Conservation (phyloP, 352 stramenopile genomes). For the Pythium grandisporangium region DNA sequence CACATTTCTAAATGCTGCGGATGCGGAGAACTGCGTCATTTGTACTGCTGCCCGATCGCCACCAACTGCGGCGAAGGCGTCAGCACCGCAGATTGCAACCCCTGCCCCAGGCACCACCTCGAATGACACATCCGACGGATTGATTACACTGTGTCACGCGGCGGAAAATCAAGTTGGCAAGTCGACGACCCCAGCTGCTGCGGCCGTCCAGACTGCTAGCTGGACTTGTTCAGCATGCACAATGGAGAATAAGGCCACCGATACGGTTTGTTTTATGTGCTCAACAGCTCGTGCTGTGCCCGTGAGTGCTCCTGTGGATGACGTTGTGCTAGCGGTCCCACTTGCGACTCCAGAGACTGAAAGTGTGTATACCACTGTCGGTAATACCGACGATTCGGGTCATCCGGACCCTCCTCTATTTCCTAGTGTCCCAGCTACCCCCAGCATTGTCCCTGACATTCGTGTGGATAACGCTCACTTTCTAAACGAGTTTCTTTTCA, state of each 20-base stretch:
- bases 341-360: conserved; percentile 15
- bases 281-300: conserved; percentile 32
- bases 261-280: conserved; percentile 68
- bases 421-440: too few species aligned
- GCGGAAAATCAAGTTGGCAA: conserved; percentile 35
- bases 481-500: conserved; percentile 1
- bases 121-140: conserved; percentile 27
- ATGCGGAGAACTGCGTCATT: conserved; percentile 58
- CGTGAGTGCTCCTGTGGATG: conserved; percentile 26
- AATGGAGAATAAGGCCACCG: conserved; percentile 58
- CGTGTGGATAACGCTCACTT: conserved; percentile 2
- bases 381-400: too few species aligned
- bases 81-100: conserved; percentile 1
- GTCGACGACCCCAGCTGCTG: conserved; percentile 11
- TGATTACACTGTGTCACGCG: conserved; percentile 63
- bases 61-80: not conserved
- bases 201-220: not conserved
- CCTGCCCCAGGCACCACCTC: not conserved
- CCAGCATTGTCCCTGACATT: too few species aligned
- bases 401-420: too few species aligned
- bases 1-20: conserved; percentile 59
- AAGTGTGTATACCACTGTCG: too few species aligned
- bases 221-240: conserved; percentile 69
- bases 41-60: conserved; percentile 47
- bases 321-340: conserved; percentile 25